These are phyloP conservation scores for Anisogramma anomala DNA, from an alignment of 2,329 filamentous ascomycete genomes.

Conservation along the genomic window DNA sequence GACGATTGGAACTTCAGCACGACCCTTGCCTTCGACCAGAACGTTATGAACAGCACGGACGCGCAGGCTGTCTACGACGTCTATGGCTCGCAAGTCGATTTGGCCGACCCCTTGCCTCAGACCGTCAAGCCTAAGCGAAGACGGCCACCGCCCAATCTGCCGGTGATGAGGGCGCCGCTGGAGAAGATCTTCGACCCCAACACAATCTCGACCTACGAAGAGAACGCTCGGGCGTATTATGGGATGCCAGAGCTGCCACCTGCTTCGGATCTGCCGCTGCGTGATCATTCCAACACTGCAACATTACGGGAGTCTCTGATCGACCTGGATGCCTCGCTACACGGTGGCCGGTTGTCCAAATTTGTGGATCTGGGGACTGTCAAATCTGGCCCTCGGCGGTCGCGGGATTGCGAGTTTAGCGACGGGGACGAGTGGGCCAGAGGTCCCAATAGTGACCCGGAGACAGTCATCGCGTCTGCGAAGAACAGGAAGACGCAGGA, in stretches of 20 bases:
- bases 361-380: slow-evolving; percentile 54
- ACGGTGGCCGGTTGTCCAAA: slow-evolving; percentile 42
- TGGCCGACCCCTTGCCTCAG: slow-evolving; percentile 25
- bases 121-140: slow-evolving; percentile 38
- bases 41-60: slow-evolving; percentile 40
- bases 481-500: slow-evolving; percentile 31
- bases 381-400: slow-evolving; percentile 34
- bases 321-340: slow-evolving; percentile 50
- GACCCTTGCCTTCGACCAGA: slow-evolving; percentile 51
- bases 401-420: slow-evolving; percentile 38
- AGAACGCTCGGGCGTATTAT: slow-evolving; percentile 52
- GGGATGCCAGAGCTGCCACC: slow-evolving; percentile 33
- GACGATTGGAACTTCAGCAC: slow-evolving; percentile 61
- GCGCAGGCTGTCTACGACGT: slow-evolving; percentile 47
- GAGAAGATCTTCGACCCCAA: slow-evolving; percentile 57
- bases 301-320: slow-evolving; percentile 52
- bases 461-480: slow-evolving; percentile 32
- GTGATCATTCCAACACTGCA: slow-evolving; percentile 42
- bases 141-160: slow-evolving; percentile 46
- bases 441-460: slow-evolving; percentile 46
- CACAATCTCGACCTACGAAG: slow-evolving; percentile 52
- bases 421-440: slow-evolving; percentile 32
- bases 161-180: slow-evolving; percentile 45
- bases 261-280: slow-evolving; percentile 46
- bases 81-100: slow-evolving; percentile 43